Evolutionary conservation across 108 stramenopile genomes (phyloP).

Genomic region (Phaeodactylum tricornutum): DNA sequence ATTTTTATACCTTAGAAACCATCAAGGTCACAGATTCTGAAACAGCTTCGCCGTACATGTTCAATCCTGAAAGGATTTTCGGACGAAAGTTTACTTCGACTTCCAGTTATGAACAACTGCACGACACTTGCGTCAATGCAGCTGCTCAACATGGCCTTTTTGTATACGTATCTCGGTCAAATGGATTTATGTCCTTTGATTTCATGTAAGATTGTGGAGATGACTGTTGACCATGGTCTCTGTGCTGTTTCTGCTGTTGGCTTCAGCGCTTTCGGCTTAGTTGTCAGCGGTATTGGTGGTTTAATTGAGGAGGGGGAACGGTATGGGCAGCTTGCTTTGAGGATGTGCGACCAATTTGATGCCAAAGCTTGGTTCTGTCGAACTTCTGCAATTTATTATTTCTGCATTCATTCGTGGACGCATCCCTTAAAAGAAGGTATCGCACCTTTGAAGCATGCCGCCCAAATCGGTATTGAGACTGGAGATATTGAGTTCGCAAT

Average conservation of each 20-base stretch:
- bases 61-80: slow-evolving; percentile 13
- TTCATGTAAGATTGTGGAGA: slow-evolving; percentile 23
- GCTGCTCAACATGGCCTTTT: slow-evolving; percentile 21
- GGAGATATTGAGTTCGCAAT: slow-evolving; percentile 27
- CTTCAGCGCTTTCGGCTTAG: slow-evolving; percentile 31
- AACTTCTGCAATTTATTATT: slow-evolving; percentile 13
- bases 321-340: slow-evolving; percentile 24
- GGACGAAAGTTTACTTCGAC: slow-evolving; percentile 12
- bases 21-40: not conserved
- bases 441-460: slow-evolving; percentile 6
- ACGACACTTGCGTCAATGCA: slow-evolving; percentile 35
- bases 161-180: slow-evolving; percentile 5
- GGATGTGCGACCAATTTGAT: slow-evolving; percentile 16
- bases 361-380: slow-evolving; percentile 13
- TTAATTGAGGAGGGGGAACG: slow-evolving; percentile 35
- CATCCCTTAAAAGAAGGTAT: slow-evolving; percentile 6
- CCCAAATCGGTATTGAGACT: slow-evolving; percentile 8
- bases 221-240: slow-evolving; percentile 26
- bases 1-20: slow-evolving; percentile 10
- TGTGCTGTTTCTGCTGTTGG: slow-evolving; percentile 23
- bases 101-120: slow-evolving; percentile 20
- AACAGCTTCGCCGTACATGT: slow-evolving; percentile 6
- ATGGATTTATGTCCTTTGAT: slow-evolving; percentile 14
- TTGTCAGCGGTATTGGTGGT: slow-evolving; percentile 9
- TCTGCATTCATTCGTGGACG: slow-evolving; percentile 4